These are phyloP conservation scores for Zasmidium citrigriseum DNA, from an alignment of 2,329 filamentous ascomycete species.

Conservation along the genomic window DNA sequence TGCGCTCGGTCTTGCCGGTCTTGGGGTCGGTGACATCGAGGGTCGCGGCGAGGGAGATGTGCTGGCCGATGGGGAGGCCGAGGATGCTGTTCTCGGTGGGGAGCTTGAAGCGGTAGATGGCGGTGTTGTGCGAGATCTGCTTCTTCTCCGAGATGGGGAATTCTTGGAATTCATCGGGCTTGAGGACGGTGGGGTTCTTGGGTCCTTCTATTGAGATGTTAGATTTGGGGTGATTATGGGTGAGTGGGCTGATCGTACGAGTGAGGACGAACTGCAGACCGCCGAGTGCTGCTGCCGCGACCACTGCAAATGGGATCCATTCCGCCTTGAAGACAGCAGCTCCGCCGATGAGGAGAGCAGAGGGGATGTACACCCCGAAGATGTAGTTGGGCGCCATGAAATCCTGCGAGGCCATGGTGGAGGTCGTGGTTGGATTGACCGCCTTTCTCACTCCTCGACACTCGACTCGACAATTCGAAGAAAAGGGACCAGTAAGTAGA, in stretches of 20 bases:
- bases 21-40: slow-evolving; percentile 65
- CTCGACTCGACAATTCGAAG: too few relatives aligned
- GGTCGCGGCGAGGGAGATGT: slow-evolving; percentile 90
- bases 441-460: too few relatives aligned
- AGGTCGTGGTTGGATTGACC: not conserved
- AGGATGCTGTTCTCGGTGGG: slow-evolving; percentile 77
- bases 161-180: slow-evolving; percentile 84
- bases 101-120: slow-evolving; percentile 96
- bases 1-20: slow-evolving; percentile 69
- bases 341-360: slow-evolving; percentile 73
- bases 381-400: not conserved
- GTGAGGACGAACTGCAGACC: slow-evolving; percentile 12
- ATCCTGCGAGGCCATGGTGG: not conserved
- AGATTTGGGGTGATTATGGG: not conserved
- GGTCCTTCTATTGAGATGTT: slow-evolving; percentile 17
- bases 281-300: slow-evolving; percentile 28
- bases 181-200: slow-evolving; percentile 81
- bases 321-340: slow-evolving; percentile 76
- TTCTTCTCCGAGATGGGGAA: slow-evolving; percentile 95
- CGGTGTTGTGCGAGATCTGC: slow-evolving; percentile 94
- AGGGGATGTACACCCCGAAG: slow-evolving; percentile 68
- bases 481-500: too few relatives aligned
- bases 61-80: slow-evolving; percentile 95
- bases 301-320: slow-evolving; percentile 70
- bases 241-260: slow-evolving; percentile 8